Conservation (phyloP, 1,284 basidiomycete genomes). For the Rhizopogon parksii region DNA sequence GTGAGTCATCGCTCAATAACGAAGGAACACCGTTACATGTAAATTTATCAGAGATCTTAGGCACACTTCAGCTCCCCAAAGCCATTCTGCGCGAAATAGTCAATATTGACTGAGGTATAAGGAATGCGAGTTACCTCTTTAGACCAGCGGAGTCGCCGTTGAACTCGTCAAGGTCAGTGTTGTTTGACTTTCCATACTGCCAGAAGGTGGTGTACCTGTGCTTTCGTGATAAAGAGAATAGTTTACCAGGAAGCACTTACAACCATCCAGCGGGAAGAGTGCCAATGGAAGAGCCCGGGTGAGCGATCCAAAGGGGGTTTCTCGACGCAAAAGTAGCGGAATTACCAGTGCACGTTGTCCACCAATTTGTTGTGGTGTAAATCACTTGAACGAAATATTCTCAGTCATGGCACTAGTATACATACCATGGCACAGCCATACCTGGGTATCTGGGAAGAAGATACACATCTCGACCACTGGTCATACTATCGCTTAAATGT, state of each 20-base stretch:
- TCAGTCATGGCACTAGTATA: conserved; percentile 15
- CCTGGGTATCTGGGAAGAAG: conserved; percentile 21
- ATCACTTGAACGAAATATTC: conserved; percentile 44
- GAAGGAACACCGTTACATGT: too few species aligned
- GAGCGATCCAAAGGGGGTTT: conserved; percentile 51
- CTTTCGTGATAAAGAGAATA: background rate
- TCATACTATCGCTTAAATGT: background rate
- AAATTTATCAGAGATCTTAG: background rate
- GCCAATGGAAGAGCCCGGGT: conserved; percentile 41
- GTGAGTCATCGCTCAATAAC: background rate
- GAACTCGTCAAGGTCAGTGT: conserved; percentile 22
- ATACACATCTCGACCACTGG: background rate
- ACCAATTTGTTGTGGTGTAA: conserved; percentile 57
- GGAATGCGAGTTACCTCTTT: background rate
- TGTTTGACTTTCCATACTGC: conserved; percentile 50
- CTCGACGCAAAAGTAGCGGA: conserved; percentile 38
- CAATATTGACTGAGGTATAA: background rate
- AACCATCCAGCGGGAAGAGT: conserved; percentile 44
- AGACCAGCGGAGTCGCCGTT: background rate
- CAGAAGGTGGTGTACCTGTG: conserved; percentile 41
- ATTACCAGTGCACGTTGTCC: conserved; percentile 55
- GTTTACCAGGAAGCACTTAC: background rate
- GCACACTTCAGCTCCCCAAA: background rate
- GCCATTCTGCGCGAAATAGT: background rate
- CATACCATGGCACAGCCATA: conserved; percentile 1